phyloP scores from a whole-genome alignment of 495 filamentous ascomycete genomes.

The Talaromyces trachyspermus region DNA sequence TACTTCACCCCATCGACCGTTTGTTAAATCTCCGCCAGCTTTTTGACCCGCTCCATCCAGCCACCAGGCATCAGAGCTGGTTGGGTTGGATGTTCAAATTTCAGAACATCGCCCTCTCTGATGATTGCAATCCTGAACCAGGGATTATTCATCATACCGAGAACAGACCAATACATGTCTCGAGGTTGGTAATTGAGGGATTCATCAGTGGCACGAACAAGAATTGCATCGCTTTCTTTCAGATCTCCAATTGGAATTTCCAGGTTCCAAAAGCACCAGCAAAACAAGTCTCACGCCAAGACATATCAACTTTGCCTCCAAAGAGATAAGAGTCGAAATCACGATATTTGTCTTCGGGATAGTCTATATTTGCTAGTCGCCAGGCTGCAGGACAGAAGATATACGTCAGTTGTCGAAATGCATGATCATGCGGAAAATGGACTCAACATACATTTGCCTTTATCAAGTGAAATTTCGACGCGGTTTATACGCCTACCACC shows the following conservation, averaged over 20 bases:
- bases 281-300: conserved; percentile 77
- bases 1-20: conserved; percentile 83
- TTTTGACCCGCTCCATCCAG: conserved; percentile 97
- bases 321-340: conserved; percentile 59
- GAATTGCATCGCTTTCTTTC: conserved; percentile 57
- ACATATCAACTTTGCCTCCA: conserved; percentile 76
- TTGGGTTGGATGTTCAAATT: conserved; percentile 88
- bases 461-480: conserved; percentile 80
- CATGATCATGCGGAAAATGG: not conserved
- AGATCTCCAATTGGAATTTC: conserved; percentile 60
- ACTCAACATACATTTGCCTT: conserved; percentile 50
- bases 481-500: conserved; percentile 80
- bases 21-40: conserved; percentile 69
- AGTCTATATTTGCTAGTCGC: conserved; percentile 72
- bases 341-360: conserved; percentile 83
- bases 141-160: conserved; percentile 99
- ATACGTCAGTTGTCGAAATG: not conserved
- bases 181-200: conserved; percentile 78
- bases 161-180: conserved; percentile 95
- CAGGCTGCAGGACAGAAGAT: conserved; percentile 47
- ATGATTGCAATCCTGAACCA: conserved; percentile 84
- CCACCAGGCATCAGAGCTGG: conserved; percentile 73
- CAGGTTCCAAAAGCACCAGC: conserved; percentile 92
- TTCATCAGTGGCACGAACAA: conserved; percentile 90
- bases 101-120: conserved; percentile 57